Base-by-base conservation (phyloP, 768 basidiomycete species). In the Pholiota microspora region DNA sequence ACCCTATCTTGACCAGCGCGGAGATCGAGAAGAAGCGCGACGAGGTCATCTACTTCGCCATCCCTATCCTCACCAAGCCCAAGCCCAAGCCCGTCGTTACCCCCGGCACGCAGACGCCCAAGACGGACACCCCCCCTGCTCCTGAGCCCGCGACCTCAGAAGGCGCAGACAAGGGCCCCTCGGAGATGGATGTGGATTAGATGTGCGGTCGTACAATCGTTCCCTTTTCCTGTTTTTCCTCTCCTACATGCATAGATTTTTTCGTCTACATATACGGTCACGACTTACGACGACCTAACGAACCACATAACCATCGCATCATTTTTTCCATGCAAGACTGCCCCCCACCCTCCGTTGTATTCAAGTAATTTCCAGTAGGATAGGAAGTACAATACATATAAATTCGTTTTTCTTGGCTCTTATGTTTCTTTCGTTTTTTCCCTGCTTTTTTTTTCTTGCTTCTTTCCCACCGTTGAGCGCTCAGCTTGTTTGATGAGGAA, bases 11-110 rank as follows among this genome's bases (percentile, higher is more conserved):
- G 70, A 93, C 80, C 55, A 80, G 77, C 46, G 85, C 77, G 55
- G 94, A 98, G 70, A 88, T 97, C 60, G 68, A 75, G 72, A 94
- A 95, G 89, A 92, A 88, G 81, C 78, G 85, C 64, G 96, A 99
- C 59, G 97, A 98, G 71, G 71, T 95, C 56, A 84, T 92, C 59
- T 97, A 91, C 77, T 89, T 91, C 63, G 88, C 89, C 45, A 84
- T 86, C 24, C 92, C 93, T 27, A 96, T 98, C 72, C 76, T 99
- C 69, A 91, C 89, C 59, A 88, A 80, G 79, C 90, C 89, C 47
- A 97, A 94, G 83, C 97, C 95, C 53, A 93, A 89, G 80, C 83
- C 88, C 7, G 75, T 78, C 56, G 84, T 88, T 64, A 74, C 76
- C 27, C 80, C 81, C 47, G 85, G 84, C 46, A 82, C 86, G 40